Evolutionary conservation across 2,329 filamentous ascomycete species (phyloP).

Genomic region (Emergomyces pasteurianus): DNA sequence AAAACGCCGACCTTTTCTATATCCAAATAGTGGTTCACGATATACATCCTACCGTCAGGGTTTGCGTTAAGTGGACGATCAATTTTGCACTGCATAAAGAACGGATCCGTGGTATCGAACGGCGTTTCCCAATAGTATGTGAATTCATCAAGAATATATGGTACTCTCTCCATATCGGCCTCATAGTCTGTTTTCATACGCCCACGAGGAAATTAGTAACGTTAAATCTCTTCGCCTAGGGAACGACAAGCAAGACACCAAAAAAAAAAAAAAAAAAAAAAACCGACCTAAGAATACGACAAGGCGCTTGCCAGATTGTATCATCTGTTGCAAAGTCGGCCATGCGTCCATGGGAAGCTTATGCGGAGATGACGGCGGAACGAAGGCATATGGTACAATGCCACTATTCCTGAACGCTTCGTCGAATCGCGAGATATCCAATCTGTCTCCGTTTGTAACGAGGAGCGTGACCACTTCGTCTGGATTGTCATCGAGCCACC

Average conservation of each 20-base stretch:
- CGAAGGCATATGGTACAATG: constrained; percentile 25
- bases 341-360: constrained; percentile 25
- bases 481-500: constrained; percentile 47
- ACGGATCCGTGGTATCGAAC: constrained; percentile 30
- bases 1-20: constrained; percentile 29
- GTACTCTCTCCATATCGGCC: constrained; percentile 25
- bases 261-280: not conserved
- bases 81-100: constrained; percentile 33
- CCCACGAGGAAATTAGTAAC: not conserved
- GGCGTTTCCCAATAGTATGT: constrained; percentile 37
- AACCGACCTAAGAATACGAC: constrained; percentile 32
- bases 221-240: not conserved
- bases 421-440: constrained; percentile 22
- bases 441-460: constrained; percentile 47
- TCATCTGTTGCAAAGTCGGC: constrained; percentile 33
- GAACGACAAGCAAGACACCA: not conserved
- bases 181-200: constrained; percentile 25
- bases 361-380: constrained; percentile 21
- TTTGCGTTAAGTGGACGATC: constrained; percentile 31
- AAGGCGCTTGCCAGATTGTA: constrained; percentile 29
- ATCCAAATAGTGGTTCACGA: constrained; percentile 40
- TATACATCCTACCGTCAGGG: constrained; percentile 32
- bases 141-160: constrained; percentile 35
- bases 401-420: constrained; percentile 22
- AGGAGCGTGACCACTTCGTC: constrained; percentile 53